A percentile compares a stretch with the other conserved stretches of the same genome.
Evolutionary conservation across 2,329 filamentous ascomycete genomes (phyloP).

Genomic region (Colletotrichum sp.): DNA sequence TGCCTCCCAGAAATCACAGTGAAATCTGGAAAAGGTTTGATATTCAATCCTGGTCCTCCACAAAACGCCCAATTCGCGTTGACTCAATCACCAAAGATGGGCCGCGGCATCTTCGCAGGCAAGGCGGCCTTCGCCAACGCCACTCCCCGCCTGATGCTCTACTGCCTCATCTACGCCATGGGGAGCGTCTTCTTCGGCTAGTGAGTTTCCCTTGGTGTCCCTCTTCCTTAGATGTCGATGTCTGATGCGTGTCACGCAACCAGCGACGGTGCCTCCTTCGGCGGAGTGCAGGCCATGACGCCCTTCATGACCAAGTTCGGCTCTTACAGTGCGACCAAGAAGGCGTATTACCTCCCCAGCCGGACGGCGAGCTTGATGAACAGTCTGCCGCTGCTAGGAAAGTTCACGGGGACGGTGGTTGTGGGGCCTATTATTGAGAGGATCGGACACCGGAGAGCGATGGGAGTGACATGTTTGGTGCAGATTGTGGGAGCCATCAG

Average conservation of each 20-base stretch:
- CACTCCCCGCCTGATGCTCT: neutral
- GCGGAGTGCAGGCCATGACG: neutral
- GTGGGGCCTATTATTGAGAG: neutral
- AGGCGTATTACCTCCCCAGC: neutral
- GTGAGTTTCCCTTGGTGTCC: neutral
- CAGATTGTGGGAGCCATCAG: neutral
- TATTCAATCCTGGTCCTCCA: no score
- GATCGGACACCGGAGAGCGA: neutral
- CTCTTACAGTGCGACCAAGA: neutral
- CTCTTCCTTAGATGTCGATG: rapidly evolving
- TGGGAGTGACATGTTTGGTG: neutral
- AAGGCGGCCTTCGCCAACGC: neutral
- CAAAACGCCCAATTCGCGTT: rapidly evolving
- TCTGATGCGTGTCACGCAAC: neutral
- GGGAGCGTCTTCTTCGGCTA: neutral
- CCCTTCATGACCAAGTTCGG: neutral
- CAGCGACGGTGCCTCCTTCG: neutral
- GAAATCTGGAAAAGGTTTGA: neutral
- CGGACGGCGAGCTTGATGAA: neutral
- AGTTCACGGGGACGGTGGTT: neutral
- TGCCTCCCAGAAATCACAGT: rapidly evolving
- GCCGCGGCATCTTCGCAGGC: neutral
- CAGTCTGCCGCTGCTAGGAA: neutral
- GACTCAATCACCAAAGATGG: neutral
- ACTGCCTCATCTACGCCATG: neutral